A percentile compares a stretch with the other conserved stretches of the same genome.
Evolutionary conservation across 345 rosid genomes (phyloP).

Genomic region (Aquilaria sinensis): DNA sequence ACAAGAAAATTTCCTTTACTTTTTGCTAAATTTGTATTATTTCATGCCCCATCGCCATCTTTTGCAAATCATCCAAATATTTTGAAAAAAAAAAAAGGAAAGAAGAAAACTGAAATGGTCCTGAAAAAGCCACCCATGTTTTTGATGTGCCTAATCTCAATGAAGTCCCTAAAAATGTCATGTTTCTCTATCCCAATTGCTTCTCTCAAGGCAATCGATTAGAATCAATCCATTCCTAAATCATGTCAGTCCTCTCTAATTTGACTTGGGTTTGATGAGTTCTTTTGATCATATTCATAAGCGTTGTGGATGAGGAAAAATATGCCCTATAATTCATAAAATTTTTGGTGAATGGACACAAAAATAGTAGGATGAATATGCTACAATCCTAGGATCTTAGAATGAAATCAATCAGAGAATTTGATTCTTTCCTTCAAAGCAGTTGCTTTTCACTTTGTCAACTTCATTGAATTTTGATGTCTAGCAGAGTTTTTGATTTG

Average conservation of each 20-base stretch:
- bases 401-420: conserved; percentile 55
- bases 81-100: too few relatives aligned
- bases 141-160: conserved; percentile 38
- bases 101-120: conserved; percentile 22
- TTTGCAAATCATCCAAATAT: too few relatives aligned
- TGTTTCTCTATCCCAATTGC: conserved; percentile 20
- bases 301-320: conserved; percentile 21
- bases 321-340: conserved; percentile 24
- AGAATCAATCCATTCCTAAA: background rate
- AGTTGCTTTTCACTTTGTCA: conserved; percentile 43
- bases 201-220: conserved; percentile 21
- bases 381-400: conserved; percentile 38
- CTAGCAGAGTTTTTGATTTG: conserved; percentile 32
- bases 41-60: too few relatives aligned
- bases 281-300: conserved; percentile 3
- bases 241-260: background rate
- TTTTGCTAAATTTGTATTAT: too few relatives aligned
- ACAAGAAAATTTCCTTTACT: too few relatives aligned
- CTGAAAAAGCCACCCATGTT: conserved; percentile 35
- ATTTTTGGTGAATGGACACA: conserved; percentile 58
- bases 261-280: background rate
- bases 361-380: conserved; percentile 66
- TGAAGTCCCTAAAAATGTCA: conserved; percentile 26
- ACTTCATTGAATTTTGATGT: conserved; percentile 72
- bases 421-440: conserved; percentile 51